phyloP scores from a whole-genome alignment of 371 early-diverging fungal genomes.

The Mortierella sp. region DNA sequence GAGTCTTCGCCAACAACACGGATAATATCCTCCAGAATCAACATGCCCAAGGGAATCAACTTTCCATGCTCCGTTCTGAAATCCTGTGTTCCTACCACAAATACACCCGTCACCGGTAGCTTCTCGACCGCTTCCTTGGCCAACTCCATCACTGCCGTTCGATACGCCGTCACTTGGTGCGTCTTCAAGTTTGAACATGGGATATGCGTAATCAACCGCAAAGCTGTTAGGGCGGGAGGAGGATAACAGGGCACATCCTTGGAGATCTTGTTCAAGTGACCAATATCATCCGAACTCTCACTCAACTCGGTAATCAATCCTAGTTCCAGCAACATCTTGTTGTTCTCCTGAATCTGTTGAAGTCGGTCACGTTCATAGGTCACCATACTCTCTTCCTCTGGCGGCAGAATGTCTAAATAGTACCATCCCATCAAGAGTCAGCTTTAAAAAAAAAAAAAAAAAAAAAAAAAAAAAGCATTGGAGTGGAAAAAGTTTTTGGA shows the following conservation, averaged over 20 bases:
- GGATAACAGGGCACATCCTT: conserved; percentile 35
- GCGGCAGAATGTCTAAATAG: conserved; percentile 26
- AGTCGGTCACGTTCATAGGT: conserved; percentile 71
- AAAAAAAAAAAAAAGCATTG: background rate
- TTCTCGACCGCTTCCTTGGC: conserved; percentile 63
- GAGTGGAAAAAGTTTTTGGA: background rate
- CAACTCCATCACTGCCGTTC: conserved; percentile 68
- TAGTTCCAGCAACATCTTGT: conserved; percentile 67
- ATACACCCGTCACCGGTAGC: conserved; percentile 69
- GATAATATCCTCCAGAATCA: conserved; percentile 81
- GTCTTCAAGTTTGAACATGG: conserved; percentile 53
- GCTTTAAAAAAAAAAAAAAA: background rate
- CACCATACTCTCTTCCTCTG: conserved; percentile 56
- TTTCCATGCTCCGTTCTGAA: conserved; percentile 65
- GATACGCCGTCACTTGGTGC: conserved; percentile 65
- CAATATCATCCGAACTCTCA: conserved; percentile 78
- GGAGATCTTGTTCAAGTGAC: conserved; percentile 73
- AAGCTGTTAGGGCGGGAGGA: conserved; percentile 57
- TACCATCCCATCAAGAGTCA: background rate
- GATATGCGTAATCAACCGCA: conserved; percentile 74
- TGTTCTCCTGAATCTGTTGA: conserved; percentile 76
- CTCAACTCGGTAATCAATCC: conserved; percentile 84
- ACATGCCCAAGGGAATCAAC: conserved; percentile 80
- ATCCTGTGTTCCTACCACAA: conserved; percentile 81
- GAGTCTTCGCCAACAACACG: conserved; percentile 60